Base-by-base conservation (phyloP, 345 rosid species). In the Citrus cavaleriei region DNA sequence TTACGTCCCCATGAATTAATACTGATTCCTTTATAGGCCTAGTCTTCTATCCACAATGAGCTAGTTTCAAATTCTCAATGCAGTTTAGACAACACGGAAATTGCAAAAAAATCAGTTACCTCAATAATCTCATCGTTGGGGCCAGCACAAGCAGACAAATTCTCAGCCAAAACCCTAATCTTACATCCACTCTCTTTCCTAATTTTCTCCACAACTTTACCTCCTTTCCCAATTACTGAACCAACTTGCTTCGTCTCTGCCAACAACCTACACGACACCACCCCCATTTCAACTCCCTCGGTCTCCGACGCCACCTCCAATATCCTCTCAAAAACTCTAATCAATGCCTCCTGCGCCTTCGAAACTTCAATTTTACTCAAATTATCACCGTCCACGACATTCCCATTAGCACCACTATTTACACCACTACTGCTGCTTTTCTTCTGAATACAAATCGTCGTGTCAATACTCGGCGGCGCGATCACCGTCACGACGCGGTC, bases 201-300 rank as follows among this genome's bases (percentile, higher is more conserved):
- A 38, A 95, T 93, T 81, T 87, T 89, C 86, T 87, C 92, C 79
- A 95, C 93, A 34, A 91, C 84, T 80, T 91, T 93, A 77, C 97
- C 97, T 69, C 97, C 97, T 72, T 95, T 95, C 18, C 98, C 97
- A 34, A 95, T 93, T 55, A 95, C 91, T 4, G 93, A 89, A 32
- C 98, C 95, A 1, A 81, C 95, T 73, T 93, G 96, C 70, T 61
- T 89, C 30, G 86, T 88, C 83, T 90, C 95, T 34, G 93, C 92
- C 88, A 95, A 76, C 82, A 93, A 68, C 79, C 97, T 76, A 77
- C 97, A 93, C 5, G 95, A 89, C 34, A 93, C 91, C 78, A 89
- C 77, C 55, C 86, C 87, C 49, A 78, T 74, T 12, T 84, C 85
- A 1, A 63, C 42, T 57, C 85, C 77, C 62, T 73, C 85, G 22